Conservation (phyloP, 495 filamentous ascomycete species). For the Penicillium simplicissimum region DNA sequence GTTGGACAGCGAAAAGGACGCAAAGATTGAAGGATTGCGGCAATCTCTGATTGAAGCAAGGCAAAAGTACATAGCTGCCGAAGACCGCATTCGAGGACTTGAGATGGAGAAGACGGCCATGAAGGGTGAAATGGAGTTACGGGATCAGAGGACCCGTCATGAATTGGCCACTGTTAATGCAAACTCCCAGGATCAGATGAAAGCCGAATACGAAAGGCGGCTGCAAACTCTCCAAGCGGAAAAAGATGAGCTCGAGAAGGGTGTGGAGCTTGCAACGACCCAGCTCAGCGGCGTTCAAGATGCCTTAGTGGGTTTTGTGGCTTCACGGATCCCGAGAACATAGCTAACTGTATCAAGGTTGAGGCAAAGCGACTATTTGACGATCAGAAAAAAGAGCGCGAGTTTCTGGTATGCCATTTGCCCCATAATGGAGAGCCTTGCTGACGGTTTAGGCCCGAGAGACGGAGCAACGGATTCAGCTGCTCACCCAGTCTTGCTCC, state of each 20-base stretch:
- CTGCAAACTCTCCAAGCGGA: slow-evolving; percentile 23
- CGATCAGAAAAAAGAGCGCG: slow-evolving; percentile 10
- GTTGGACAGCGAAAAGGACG: slow-evolving; percentile 16
- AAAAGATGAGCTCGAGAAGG: slow-evolving; percentile 25
- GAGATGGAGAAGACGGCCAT: slow-evolving; percentile 25
- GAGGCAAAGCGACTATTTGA: slow-evolving; percentile 17
- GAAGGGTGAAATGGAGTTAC: slow-evolving; percentile 18
- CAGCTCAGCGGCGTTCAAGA: slow-evolving; percentile 24
- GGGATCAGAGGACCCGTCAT: slow-evolving; percentile 28
- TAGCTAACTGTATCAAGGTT: slow-evolving; percentile 26
- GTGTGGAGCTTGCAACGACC: slow-evolving; percentile 10
- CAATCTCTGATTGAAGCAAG: slow-evolving; percentile 21
- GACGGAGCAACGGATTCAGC: slow-evolving; percentile 23
- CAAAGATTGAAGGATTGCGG: slow-evolving; percentile 20
- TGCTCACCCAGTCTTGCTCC: slow-evolving; percentile 19
- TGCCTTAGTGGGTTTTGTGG: slow-evolving; percentile 27
- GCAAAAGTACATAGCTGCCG: slow-evolving; percentile 14
- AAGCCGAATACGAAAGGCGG: slow-evolving; percentile 26
- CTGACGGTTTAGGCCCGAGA: slow-evolving; percentile 29
- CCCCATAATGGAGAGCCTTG: neutral
- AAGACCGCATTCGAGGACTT: slow-evolving; percentile 11
- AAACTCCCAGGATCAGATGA: slow-evolving; percentile 22
- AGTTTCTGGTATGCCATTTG: slow-evolving; percentile 17
- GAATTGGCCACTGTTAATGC: slow-evolving; percentile 26
- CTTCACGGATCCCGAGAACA: neutral